A percentile compares a stretch with the other conserved stretches of the same genome.
Conservation (phyloP, 2,329 filamentous ascomycete species). For the Alternaria brassicae region DNA sequence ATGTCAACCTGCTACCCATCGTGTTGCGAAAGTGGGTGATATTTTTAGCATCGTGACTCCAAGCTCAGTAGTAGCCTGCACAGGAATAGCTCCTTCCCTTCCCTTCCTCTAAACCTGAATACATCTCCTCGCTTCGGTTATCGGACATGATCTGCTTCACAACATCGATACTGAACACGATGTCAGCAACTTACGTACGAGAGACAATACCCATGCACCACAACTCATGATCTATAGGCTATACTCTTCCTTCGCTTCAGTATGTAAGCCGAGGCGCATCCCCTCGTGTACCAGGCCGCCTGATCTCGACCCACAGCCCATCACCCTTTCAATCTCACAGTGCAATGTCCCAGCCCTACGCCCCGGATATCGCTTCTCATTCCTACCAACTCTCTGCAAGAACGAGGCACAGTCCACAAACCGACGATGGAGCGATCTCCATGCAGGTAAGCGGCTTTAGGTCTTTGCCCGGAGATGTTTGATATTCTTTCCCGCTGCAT, state of each 20-base stretch:
- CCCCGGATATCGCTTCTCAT: neutral
- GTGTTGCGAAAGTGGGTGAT: neutral
- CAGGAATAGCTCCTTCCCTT: neutral
- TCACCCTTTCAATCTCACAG: neutral
- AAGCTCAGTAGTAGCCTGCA: neutral
- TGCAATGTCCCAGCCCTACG: neutral
- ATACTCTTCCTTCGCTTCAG: neutral
- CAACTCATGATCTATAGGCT: neutral
- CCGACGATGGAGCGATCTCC: neutral
- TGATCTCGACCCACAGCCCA: slow-evolving; percentile 1
- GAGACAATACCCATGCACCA: neutral
- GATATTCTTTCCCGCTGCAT: neutral
- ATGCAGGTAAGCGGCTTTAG: neutral
- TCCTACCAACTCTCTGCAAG: neutral
- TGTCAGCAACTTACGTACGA: neutral
- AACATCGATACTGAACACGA: neutral
- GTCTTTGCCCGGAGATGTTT: neutral
- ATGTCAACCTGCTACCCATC: neutral
- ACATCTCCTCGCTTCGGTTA: neutral
- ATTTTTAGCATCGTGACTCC: neutral
- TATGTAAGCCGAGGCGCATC: neutral
- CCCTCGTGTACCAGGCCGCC: neutral
- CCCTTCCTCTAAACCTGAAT: neutral
- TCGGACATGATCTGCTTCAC: neutral
- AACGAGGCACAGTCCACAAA: neutral